Conservation (phyloP, 352 stramenopile species). For the Globisporangium megalacanthum region DNA sequence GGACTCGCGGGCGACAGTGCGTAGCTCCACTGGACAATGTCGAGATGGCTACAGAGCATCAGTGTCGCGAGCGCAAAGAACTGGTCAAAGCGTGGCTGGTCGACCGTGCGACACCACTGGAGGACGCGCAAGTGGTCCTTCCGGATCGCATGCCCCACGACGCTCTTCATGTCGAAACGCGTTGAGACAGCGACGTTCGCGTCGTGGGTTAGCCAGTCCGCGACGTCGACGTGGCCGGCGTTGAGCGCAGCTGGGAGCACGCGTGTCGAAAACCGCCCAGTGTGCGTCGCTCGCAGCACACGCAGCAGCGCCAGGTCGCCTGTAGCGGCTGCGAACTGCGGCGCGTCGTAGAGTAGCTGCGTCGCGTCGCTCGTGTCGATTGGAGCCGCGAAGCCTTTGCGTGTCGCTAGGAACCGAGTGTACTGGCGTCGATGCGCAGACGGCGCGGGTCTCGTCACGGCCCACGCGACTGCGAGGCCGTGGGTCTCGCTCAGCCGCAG, state of each 20-base stretch:
- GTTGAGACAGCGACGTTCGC: neutral
- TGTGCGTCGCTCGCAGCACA: slow-evolving; percentile 1
- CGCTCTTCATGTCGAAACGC: neutral
- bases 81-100: neutral
- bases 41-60: neutral
- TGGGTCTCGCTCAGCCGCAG: neutral
- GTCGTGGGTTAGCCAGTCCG: neutral
- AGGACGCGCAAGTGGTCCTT: neutral
- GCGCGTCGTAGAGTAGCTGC: neutral
- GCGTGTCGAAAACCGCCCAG: neutral
- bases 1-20: neutral
- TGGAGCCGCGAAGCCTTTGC: neutral
- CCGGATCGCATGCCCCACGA: neutral
- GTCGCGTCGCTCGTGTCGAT: neutral
- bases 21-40: neutral
- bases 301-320: slow-evolving; percentile 1
- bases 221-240: neutral
- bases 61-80: neutral
- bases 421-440: no score
- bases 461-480: neutral
- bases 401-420: neutral
- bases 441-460: neutral
- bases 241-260: neutral
- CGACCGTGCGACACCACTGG: neutral
- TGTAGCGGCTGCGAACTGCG: neutral